Percentiles rank a stretch among this genome's conserved stretches.
These are phyloP conservation scores for Auricularia cornea DNA, from an alignment of 768 basidiomycete genomes.

Conservation along the genomic window DNA sequence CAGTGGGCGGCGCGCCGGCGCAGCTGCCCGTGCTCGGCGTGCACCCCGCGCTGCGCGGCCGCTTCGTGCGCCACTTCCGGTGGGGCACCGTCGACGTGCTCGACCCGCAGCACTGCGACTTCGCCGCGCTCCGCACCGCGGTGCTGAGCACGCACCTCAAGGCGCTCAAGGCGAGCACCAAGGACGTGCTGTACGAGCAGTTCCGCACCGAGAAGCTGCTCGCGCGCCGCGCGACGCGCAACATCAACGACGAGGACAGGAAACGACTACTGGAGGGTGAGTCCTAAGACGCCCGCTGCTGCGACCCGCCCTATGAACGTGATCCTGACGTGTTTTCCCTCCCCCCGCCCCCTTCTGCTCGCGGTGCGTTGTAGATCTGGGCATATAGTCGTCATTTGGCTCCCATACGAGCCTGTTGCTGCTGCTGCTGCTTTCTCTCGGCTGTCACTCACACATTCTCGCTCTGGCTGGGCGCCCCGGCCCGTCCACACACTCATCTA, in stretches of 20 bases:
- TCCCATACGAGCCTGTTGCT: neutral
- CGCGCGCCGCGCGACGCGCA: constrained; percentile 71
- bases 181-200: constrained; percentile 87
- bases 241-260: constrained; percentile 67
- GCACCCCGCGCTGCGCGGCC: constrained; percentile 62
- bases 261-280: constrained; percentile 66
- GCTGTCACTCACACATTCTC: neutral
- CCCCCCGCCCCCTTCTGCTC: neutral
- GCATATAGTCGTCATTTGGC: neutral
- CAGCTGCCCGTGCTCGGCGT: constrained; percentile 36
- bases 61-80: constrained; percentile 70
- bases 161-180: constrained; percentile 73
- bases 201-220: constrained; percentile 88
- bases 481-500: too few relatives aligned
- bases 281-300: too few relatives aligned
- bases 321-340: neutral
- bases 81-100: constrained; percentile 89
- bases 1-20: neutral
- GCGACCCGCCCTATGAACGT: too few relatives aligned
- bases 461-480: neutral
- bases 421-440: neutral
- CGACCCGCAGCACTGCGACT: constrained; percentile 81
- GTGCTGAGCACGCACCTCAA: constrained; percentile 80
- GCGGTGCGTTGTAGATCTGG: neutral
- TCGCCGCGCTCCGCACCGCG: constrained; percentile 73